phyloP scores from a whole-genome alignment of 768 basidiomycete genomes.

The Termitomyces bulborhizus region DNA sequence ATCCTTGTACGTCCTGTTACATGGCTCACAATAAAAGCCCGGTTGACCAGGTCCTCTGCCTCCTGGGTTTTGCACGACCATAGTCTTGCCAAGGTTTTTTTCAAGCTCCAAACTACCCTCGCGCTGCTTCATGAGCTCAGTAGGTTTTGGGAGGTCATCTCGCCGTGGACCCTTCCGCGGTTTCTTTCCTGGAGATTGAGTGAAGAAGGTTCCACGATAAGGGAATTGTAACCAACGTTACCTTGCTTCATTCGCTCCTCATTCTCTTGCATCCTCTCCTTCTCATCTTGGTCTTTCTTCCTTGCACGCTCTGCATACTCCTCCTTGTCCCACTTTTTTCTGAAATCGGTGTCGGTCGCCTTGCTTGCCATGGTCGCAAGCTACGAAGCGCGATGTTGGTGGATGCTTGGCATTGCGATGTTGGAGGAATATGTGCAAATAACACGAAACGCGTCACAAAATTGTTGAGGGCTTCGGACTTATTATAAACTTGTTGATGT shows the following conservation, averaged over 20 bases:
- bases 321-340: constrained; percentile 94
- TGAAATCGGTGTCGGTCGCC: constrained; percentile 65
- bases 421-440: constrained; percentile 2
- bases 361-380: constrained; percentile 33
- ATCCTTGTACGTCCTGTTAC: constrained; percentile 90
- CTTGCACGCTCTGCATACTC: constrained; percentile 82
- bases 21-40: constrained; percentile 91
- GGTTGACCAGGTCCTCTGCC: constrained; percentile 86
- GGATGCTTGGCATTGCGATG: constrained; percentile 5
- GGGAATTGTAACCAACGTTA: constrained; percentile 18
- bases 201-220: background rate
- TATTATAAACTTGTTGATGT: constrained; percentile 4
- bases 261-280: constrained; percentile 80
- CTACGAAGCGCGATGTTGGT: background rate
- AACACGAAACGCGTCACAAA: constrained; percentile 8
- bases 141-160: constrained; percentile 87
- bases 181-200: constrained; percentile 60
- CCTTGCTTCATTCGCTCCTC: constrained; percentile 84
- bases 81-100: constrained; percentile 92
- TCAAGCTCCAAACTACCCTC: constrained; percentile 83
- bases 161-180: constrained; percentile 55
- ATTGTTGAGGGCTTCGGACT: background rate
- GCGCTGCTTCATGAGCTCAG: constrained; percentile 87
- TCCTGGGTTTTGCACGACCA: constrained; percentile 83
- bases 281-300: constrained; percentile 74